Evolutionary conservation across 2,329 filamentous ascomycete genomes (phyloP).

Genomic region (Claviceps sp.): DNA sequence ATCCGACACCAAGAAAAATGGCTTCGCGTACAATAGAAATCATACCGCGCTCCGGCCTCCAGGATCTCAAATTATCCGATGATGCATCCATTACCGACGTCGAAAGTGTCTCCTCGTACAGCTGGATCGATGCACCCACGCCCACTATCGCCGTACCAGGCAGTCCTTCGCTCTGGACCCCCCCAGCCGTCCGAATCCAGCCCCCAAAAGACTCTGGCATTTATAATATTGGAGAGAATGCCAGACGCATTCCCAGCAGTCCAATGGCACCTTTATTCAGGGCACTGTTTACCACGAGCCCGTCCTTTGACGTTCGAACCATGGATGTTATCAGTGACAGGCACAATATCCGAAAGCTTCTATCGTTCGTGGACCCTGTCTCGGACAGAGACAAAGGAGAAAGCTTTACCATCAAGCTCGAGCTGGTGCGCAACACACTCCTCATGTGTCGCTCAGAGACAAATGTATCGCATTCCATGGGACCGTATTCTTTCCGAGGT

Average conservation of each 20-base stretch:
- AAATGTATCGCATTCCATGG: constrained; percentile 15
- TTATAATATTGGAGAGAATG: constrained; percentile 31
- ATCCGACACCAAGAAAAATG: background rate
- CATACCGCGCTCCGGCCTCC: background rate
- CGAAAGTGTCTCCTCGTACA: constrained; percentile 33
- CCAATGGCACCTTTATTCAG: constrained; percentile 35
- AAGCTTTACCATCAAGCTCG: constrained; percentile 28
- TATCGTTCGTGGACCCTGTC: constrained; percentile 25
- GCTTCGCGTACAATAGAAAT: background rate
- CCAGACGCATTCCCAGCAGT: constrained; percentile 26
- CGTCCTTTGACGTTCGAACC: constrained; percentile 23
- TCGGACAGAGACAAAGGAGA: constrained; percentile 13
- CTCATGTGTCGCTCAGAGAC: constrained; percentile 24
- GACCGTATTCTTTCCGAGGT: constrained; percentile 23
- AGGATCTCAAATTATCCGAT: background rate
- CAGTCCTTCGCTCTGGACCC: constrained; percentile 20
- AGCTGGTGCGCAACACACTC: constrained; percentile 23
- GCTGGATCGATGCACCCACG: constrained; percentile 28
- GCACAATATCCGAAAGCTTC: constrained; percentile 35
- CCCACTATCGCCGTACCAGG: constrained; percentile 34
- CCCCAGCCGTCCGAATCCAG: constrained; percentile 11
- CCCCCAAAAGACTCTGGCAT: constrained; percentile 25
- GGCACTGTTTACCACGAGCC: constrained; percentile 23
- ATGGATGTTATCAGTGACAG: constrained; percentile 31
- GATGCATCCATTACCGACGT: constrained; percentile 21